Conservation (phyloP, 768 basidiomycete genomes). For the Mycena venus region DNA sequence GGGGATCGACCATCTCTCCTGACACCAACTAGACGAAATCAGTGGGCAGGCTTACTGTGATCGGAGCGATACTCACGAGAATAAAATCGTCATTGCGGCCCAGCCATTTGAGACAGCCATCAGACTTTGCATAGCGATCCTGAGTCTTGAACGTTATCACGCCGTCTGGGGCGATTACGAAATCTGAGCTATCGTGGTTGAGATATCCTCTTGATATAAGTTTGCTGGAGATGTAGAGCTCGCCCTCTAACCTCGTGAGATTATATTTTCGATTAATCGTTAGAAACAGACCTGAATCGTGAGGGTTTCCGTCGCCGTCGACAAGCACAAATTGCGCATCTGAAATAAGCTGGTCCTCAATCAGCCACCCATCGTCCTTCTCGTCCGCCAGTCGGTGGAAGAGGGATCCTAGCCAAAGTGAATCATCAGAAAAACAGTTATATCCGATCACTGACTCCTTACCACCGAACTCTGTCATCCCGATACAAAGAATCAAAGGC, state of each 20-base stretch:
- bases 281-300: conserved; percentile 36
- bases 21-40: conserved; percentile 43
- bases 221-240: conserved; percentile 46
- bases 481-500: conserved; percentile 48
- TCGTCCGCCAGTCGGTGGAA: conserved; percentile 43
- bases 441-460: neutral
- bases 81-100: conserved; percentile 53
- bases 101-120: conserved; percentile 44
- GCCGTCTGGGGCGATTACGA: conserved; percentile 42
- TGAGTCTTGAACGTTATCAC: conserved; percentile 48
- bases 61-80: conserved; percentile 36
- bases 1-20: conserved; percentile 51
- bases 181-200: conserved; percentile 41
- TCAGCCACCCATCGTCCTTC: conserved; percentile 37
- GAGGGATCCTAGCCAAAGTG: conserved; percentile 38
- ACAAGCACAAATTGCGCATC: conserved; percentile 43
- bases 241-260: conserved; percentile 38
- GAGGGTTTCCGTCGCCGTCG: conserved; percentile 37
- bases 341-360: conserved; percentile 38
- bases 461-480: conserved; percentile 54
- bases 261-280: neutral
- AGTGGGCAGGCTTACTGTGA: neutral
- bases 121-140: conserved; percentile 44
- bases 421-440: neutral
- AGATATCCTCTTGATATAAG: conserved; percentile 46